Conservation (phyloP, 441 rosid genomes). For the Viola pubescens region DNA sequence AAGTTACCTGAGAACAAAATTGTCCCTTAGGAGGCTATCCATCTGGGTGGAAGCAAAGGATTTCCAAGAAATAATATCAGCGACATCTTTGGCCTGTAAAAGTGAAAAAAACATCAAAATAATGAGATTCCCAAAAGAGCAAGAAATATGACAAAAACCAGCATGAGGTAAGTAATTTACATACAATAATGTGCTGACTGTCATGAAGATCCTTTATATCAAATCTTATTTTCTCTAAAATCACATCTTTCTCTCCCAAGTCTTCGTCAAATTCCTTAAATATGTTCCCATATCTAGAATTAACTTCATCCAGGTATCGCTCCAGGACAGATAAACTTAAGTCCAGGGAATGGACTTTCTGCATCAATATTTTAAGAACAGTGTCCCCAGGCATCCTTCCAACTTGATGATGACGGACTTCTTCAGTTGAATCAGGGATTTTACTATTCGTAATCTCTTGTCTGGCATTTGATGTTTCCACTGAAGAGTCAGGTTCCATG, state of each 20-base stretch:
- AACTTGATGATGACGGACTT: constrained; percentile 66
- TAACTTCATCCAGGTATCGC: constrained; percentile 74
- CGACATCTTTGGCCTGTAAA: constrained; percentile 50
- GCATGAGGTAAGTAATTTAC: constrained; percentile 17
- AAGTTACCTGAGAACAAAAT: constrained; percentile 47
- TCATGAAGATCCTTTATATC: constrained; percentile 39
- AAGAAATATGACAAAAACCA: background rate
- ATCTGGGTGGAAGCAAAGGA: constrained; percentile 41
- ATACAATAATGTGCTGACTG: constrained; percentile 42
- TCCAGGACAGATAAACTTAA: constrained; percentile 73
- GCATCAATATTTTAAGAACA: constrained; percentile 83
- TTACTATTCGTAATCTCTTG: constrained; percentile 24
- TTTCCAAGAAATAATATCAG: constrained; percentile 52
- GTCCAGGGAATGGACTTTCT: constrained; percentile 76
- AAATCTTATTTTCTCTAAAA: constrained; percentile 36
- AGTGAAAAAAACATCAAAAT: background rate
- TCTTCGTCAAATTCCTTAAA: constrained; percentile 65
- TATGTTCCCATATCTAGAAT: constrained; percentile 52
- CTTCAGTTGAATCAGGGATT: constrained; percentile 46
- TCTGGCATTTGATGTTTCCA: constrained; percentile 30
- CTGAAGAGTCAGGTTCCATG: constrained; percentile 25
- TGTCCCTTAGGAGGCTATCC: constrained; percentile 33
- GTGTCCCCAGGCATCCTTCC: constrained; percentile 88
- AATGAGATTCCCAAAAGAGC: background rate
- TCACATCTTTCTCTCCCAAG: constrained; percentile 36